phyloP scores from a whole-genome alignment of 345 rosid species.

The Linum usitatissimum region DNA sequence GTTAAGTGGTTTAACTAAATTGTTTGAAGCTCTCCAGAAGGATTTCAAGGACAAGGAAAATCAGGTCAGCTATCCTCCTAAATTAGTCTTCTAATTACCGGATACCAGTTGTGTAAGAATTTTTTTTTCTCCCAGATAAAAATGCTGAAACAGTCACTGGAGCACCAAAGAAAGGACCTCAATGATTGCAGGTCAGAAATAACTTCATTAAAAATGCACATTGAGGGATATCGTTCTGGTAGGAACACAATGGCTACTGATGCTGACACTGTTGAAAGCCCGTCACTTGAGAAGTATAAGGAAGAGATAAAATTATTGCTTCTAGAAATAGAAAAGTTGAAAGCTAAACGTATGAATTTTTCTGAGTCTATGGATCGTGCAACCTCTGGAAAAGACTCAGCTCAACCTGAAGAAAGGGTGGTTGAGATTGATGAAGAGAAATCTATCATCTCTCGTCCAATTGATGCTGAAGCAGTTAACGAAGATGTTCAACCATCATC shows the following conservation, averaged over 20 bases:
- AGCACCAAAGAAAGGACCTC: slow-evolving; percentile 66
- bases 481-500: slow-evolving; percentile 19
- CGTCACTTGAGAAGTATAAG: slow-evolving; percentile 38
- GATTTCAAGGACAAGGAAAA: slow-evolving; percentile 81
- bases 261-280: slow-evolving; percentile 39
- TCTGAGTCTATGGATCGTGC: slow-evolving; percentile 25
- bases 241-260: slow-evolving; percentile 34
- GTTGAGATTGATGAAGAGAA: slow-evolving; percentile 60
- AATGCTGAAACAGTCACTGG: slow-evolving; percentile 56
- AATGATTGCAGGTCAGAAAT: slow-evolving; percentile 90
- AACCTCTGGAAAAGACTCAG: slow-evolving; percentile 29
- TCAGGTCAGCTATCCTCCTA: slow-evolving; percentile 36
- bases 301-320: slow-evolving; percentile 51
- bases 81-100: slow-evolving; percentile 8
- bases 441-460: slow-evolving; percentile 33
- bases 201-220: slow-evolving; percentile 81
- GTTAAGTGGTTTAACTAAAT: slow-evolving; percentile 57
- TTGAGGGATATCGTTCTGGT: slow-evolving; percentile 64
- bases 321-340: slow-evolving; percentile 47
- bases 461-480: slow-evolving; percentile 22
- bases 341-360: slow-evolving; percentile 20
- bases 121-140: slow-evolving; percentile 41
- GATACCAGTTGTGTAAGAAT: slow-evolving; percentile 15
- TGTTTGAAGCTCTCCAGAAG: slow-evolving; percentile 61
- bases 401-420: slow-evolving; percentile 43